Evolutionary conservation across 2,329 filamentous ascomycete species (phyloP), one percentile per base, ranked within the genome.

Genomic region (Arthroderma sp.): DNA sequence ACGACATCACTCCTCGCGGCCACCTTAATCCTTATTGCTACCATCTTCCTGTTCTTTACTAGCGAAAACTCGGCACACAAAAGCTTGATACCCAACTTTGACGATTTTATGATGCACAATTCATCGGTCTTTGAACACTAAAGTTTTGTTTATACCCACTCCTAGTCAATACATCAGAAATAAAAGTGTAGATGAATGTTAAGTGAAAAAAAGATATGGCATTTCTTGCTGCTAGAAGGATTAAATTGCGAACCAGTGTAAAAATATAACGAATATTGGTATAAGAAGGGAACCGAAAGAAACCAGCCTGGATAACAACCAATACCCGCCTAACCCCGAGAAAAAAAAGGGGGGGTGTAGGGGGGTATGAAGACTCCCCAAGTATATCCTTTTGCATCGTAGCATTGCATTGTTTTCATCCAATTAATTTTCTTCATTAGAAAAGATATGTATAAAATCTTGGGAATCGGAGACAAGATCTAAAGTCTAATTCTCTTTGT

Each of bases 401-500:
- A 51, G 15, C 47, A 31, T n/a, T 15, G 25, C 47, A 25, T 51
- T 51, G 15, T 51, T 23, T 17, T 51, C 47, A 51, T 51, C 47
- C 47, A 51, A 51, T 31, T 51, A 33, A 31, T 31, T 49, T 28
- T 49, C 28, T 31, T 51, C 47, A 33, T 51, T 51, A 51, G 25
- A 33, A 51, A 31, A 1, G 25, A 51, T 51, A 51, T 51, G 5
- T 51, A 31, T 33, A 51, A 35, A 47, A 47, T 47, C 47, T 17
- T 17, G 47, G 13, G 43, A 15, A 49, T 19, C 11, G 6, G 15
- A 31, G 11, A n/a, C 11, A n/a, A 35, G 47, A 11, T 51, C 47
- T 51, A 51, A 17, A 31, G 28, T 33, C 28, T 51, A 51, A 21
- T 39, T 39, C 33, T 23, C 33, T 39, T 13, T 9, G 17, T 21